These are phyloP conservation scores for Plasmodiophora brassicae DNA, from an alignment of 208 protist species.

Conservation along the genomic window DNA sequence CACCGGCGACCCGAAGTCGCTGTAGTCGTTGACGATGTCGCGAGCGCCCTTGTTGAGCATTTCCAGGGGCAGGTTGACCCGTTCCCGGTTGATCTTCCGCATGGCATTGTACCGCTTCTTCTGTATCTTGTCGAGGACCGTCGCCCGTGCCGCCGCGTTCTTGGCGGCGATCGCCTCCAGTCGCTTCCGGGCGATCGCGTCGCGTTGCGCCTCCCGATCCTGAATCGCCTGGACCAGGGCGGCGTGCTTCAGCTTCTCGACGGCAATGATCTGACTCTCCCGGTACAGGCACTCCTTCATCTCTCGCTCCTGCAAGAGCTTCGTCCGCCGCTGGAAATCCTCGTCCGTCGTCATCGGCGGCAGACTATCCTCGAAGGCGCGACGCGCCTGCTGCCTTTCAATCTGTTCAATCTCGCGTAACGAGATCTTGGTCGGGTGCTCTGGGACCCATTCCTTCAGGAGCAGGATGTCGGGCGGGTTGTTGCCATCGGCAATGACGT, in stretches of 20 bases:
- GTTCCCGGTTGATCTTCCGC: neutral
- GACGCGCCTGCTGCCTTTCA: neutral
- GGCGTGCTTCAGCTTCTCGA: neutral
- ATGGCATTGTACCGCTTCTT: neutral
- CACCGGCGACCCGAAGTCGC: neutral
- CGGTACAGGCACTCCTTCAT: neutral
- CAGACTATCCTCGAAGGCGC: neutral
- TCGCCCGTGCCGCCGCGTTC: neutral
- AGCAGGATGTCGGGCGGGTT: neutral
- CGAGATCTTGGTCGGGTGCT: neutral
- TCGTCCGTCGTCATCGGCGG: neutral
- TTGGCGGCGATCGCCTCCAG: neutral
- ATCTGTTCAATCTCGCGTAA: neutral
- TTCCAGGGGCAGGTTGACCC: neutral
- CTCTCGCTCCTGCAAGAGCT: neutral
- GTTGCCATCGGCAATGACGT: neutral
- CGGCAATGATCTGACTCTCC: neutral
- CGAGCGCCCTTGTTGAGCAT: neutral
- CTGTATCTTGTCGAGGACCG: conserved; percentile 11
- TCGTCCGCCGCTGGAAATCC: neutral
- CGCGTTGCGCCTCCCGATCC: neutral
- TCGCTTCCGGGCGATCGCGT: neutral
- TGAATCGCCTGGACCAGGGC: neutral
- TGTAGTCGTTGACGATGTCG: neutral
- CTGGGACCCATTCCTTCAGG: conserved; percentile 1